These are phyloP conservation scores for Colletotrichum sp. DNA, from an alignment of 2,329 filamentous ascomycete species.

Conservation along the genomic window DNA sequence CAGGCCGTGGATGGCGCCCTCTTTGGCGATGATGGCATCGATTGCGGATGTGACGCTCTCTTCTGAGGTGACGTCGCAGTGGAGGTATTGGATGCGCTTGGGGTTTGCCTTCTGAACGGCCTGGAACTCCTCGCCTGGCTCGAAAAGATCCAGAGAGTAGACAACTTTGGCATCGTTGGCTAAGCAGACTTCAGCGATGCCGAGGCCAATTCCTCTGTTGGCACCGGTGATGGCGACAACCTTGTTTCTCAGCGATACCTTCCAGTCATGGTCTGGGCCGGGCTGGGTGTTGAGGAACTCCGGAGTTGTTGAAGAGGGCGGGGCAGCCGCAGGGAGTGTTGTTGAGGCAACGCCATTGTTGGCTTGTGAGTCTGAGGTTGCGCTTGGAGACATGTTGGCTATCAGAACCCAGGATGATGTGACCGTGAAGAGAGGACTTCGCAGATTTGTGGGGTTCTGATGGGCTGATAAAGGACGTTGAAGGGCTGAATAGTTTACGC, in stretches of 20 bases:
- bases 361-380: not conserved
- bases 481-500: not conserved
- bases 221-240: constrained; percentile 47
- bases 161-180: constrained; percentile 45
- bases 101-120: constrained; percentile 39
- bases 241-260: constrained; percentile 38
- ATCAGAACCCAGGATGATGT: not conserved
- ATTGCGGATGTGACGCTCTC: constrained; percentile 43
- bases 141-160: constrained; percentile 44
- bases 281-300: constrained; percentile 36
- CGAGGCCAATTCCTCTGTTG: constrained; percentile 37
- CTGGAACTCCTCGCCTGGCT: constrained; percentile 39
- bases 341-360: not conserved
- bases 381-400: constrained; percentile 6
- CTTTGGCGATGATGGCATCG: constrained; percentile 40
- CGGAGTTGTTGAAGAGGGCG: not conserved
- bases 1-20: constrained; percentile 45
- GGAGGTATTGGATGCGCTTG: constrained; percentile 48
- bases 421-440: not conserved
- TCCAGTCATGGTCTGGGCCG: constrained; percentile 36
- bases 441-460: not conserved
- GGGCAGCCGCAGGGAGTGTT: not conserved
- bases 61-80: constrained; percentile 51
- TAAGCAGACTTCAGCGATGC: constrained; percentile 51
- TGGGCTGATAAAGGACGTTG: not conserved